These are phyloP conservation scores for Phyllosticta citriasiana DNA, from an alignment of 2,329 filamentous ascomycete genomes.

Conservation along the genomic window DNA sequence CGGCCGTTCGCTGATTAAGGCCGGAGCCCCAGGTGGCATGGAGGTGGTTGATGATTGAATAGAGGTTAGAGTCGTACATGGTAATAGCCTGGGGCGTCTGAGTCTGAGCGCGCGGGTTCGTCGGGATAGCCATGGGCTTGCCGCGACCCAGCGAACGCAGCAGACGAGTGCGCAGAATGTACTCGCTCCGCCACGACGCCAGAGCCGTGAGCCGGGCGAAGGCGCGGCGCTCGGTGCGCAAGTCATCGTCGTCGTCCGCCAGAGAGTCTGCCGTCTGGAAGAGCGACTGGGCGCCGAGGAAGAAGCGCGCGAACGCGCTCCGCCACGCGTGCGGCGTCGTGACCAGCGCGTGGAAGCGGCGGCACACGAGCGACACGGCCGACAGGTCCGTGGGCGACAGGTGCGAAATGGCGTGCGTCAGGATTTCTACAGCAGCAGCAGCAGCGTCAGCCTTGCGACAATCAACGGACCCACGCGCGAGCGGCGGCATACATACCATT, in stretches of 20 bases:
- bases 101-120: slow-evolving; percentile 28
- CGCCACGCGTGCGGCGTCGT: slow-evolving; percentile 91
- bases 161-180: slow-evolving; percentile 76
- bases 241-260: slow-evolving; percentile 31
- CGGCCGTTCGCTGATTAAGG: slow-evolving; percentile 58
- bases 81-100: slow-evolving; percentile 64
- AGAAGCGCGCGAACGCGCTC: slow-evolving; percentile 83
- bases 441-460: slow-evolving; percentile 13
- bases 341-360: slow-evolving; percentile 74
- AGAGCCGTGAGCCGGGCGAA: slow-evolving; percentile 75
- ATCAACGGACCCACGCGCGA: neutral
- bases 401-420: slow-evolving; percentile 86
- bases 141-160: slow-evolving; percentile 72
- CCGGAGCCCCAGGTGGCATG: slow-evolving; percentile 66
- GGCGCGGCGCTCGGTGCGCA: slow-evolving; percentile 63
- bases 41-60: slow-evolving; percentile 67
- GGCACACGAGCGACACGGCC: slow-evolving; percentile 75
- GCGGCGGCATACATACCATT: slow-evolving; percentile 54
- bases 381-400: slow-evolving; percentile 76
- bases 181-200: slow-evolving; percentile 95
- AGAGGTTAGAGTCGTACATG: slow-evolving; percentile 77
- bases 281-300: slow-evolving; percentile 62
- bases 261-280: slow-evolving; percentile 32
- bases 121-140: slow-evolving; percentile 53
- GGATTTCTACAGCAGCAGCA: slow-evolving; percentile 55